These are phyloP conservation scores for Penicillium verhagenii DNA, from an alignment of 495 filamentous ascomycete genomes.

Conservation along the genomic window DNA sequence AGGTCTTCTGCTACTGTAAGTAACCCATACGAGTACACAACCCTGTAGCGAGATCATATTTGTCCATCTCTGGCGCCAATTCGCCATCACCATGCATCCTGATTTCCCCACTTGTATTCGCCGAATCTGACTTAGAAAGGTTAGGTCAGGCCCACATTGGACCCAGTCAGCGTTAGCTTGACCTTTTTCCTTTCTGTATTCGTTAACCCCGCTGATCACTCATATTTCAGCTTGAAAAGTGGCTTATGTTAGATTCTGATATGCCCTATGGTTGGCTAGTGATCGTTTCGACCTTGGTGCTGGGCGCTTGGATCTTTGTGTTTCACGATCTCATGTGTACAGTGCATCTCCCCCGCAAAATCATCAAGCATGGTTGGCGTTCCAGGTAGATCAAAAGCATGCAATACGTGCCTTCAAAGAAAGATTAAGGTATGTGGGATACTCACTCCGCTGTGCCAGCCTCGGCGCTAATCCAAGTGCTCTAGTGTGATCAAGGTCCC, in stretches of 20 bases:
- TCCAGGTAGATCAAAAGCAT: conserved; percentile 2
- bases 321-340: not conserved
- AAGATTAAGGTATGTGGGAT: not conserved
- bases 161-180: not conserved
- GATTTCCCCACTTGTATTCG: not conserved
- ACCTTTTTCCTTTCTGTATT: not conserved
- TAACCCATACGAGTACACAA: not conserved
- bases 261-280: not conserved
- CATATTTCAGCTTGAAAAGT: not conserved
- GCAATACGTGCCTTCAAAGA: conserved; percentile 1
- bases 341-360: not conserved
- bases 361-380: not conserved
- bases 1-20: not conserved
- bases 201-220: not conserved
- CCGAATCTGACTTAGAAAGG: not conserved
- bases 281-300: not conserved
- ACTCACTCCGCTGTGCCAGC: not conserved
- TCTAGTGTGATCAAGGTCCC: conserved; percentile 1
- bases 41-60: not conserved
- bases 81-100: not conserved
- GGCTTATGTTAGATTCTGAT: not conserved
- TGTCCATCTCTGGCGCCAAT: not conserved
- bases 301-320: not conserved
- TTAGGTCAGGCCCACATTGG: not conserved
- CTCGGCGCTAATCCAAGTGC: not conserved